Evolutionary conservation across 441 rosid species (phyloP).

Genomic region (Geranium incanum): DNA sequence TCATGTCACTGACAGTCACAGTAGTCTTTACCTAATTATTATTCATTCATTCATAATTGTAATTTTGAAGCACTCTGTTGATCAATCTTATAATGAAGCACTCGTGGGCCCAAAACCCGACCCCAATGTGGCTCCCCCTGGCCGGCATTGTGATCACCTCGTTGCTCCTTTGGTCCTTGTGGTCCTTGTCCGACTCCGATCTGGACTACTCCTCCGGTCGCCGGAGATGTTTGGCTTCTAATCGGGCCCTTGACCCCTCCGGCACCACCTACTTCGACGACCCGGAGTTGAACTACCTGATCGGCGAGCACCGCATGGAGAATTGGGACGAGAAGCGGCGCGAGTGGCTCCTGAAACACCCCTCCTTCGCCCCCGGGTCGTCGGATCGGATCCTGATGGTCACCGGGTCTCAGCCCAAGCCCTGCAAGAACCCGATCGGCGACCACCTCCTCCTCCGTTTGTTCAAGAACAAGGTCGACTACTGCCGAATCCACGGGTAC

Average conservation of each 20-base stretch:
- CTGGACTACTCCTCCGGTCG: no score
- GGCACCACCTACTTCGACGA: slow-evolving; percentile 60
- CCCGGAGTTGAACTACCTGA: slow-evolving; percentile 47
- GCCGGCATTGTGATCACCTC: no score
- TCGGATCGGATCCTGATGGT: slow-evolving; percentile 55
- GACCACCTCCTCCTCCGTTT: slow-evolving; percentile 63
- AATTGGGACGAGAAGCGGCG: slow-evolving; percentile 74
- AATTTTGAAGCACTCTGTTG: no score
- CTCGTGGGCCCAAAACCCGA: no score
- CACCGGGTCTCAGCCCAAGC: slow-evolving; percentile 68
- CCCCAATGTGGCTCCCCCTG: no score
- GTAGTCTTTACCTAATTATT: no score
- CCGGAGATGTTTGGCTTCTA: no score
- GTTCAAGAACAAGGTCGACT: slow-evolving; percentile 86
- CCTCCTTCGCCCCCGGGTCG: slow-evolving; percentile 51
- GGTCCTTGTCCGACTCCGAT: no score
- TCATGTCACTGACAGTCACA: no score
- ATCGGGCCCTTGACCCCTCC: slow-evolving; percentile 33
- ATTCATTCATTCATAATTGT: no score
- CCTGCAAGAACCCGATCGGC: slow-evolving; percentile 75
- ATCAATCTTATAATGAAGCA: no score
- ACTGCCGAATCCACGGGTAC: slow-evolving; percentile 66
- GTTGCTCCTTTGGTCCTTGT: no score
- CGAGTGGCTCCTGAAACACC: slow-evolving; percentile 51
- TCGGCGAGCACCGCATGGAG: slow-evolving; percentile 42